These are phyloP conservation scores for Zymoseptoria ardabiliae DNA, from an alignment of 2,329 filamentous ascomycete genomes.

Conservation along the genomic window DNA sequence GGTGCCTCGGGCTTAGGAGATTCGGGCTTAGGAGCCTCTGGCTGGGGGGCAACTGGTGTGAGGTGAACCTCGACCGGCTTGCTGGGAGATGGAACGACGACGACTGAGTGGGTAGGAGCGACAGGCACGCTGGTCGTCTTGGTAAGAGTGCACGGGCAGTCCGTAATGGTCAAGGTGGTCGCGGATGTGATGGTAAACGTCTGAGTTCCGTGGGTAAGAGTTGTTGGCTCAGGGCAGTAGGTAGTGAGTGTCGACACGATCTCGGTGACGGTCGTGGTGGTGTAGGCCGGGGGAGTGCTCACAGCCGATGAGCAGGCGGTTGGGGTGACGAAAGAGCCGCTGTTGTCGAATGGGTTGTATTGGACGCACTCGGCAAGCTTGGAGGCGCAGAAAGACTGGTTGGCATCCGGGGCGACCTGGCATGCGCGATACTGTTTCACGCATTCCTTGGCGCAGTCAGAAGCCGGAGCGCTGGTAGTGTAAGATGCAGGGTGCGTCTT, in stretches of 20 bases:
- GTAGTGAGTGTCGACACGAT: constrained; percentile 59
- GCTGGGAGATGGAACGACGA: background rate
- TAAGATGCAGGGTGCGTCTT: background rate
- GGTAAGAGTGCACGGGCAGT: constrained; percentile 16
- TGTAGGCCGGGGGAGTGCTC: background rate
- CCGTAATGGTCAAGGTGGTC: constrained; percentile 21
- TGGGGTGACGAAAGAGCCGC: background rate
- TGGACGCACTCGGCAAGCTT: background rate
- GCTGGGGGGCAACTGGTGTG: background rate
- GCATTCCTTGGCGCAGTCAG: background rate
- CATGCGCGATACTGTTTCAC: background rate
- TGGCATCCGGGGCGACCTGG: constrained; percentile 3
- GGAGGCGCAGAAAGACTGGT: constrained; percentile 4
- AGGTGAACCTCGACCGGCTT: background rate
- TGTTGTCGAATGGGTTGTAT: background rate
- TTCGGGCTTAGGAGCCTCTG: too few species aligned
- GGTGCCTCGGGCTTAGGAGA: too few species aligned
- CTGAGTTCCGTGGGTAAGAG: constrained; percentile 54
- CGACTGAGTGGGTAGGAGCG: background rate
- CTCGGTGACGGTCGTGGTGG: constrained; percentile 44
- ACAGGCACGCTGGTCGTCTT: background rate
- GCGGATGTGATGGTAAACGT: constrained; percentile 60
- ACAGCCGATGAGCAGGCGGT: background rate
- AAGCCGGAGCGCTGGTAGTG: background rate
- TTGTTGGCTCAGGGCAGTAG: constrained; percentile 63